Conservation (phyloP, 1,139 yeast species). For the Pichia sp. region DNA sequence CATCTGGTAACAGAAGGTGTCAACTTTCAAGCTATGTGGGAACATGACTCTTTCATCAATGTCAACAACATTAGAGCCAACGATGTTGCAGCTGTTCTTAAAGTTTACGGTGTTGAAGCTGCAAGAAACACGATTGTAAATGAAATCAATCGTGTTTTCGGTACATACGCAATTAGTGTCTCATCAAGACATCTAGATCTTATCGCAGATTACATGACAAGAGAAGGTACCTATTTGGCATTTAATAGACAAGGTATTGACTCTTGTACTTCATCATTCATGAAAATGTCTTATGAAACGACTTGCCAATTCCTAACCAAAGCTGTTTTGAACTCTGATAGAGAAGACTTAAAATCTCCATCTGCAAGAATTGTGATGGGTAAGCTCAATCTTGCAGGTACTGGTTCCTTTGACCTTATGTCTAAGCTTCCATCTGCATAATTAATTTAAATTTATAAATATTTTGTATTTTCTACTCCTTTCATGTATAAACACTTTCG, state of each 20-base stretch:
- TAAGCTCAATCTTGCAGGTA: slow-evolving; percentile 85
- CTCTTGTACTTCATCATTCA: slow-evolving; percentile 87
- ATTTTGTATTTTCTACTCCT: no score
- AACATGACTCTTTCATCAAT: slow-evolving; percentile 84
- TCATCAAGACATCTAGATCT: slow-evolving; percentile 91
- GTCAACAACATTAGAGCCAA: slow-evolving; percentile 85
- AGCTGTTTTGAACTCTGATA: slow-evolving; percentile 89
- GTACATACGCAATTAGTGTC: slow-evolving; percentile 92
- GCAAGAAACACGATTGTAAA: slow-evolving; percentile 96
- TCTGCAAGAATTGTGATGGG: slow-evolving; percentile 95
- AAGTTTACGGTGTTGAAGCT: slow-evolving; percentile 96
- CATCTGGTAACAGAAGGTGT: slow-evolving; percentile 95
- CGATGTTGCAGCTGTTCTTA: slow-evolving; percentile 85
- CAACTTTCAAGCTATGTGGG: slow-evolving; percentile 97
- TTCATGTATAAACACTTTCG: no score
- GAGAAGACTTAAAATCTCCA: slow-evolving; percentile 85
- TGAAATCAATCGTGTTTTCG: slow-evolving; percentile 93
- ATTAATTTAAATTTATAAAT: not conserved
- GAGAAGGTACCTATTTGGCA: slow-evolving; percentile 95
- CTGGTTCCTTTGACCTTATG: slow-evolving; percentile 90
- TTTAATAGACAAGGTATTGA: slow-evolving; percentile 98
- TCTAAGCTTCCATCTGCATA: slow-evolving; percentile 45
- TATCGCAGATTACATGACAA: slow-evolving; percentile 98
- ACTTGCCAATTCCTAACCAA: slow-evolving; percentile 95
- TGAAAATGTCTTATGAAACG: slow-evolving; percentile 99